These are phyloP conservation scores for Cystofilobasidium ferigula DNA, from an alignment of 768 basidiomycete species.

Conservation along the genomic window DNA sequence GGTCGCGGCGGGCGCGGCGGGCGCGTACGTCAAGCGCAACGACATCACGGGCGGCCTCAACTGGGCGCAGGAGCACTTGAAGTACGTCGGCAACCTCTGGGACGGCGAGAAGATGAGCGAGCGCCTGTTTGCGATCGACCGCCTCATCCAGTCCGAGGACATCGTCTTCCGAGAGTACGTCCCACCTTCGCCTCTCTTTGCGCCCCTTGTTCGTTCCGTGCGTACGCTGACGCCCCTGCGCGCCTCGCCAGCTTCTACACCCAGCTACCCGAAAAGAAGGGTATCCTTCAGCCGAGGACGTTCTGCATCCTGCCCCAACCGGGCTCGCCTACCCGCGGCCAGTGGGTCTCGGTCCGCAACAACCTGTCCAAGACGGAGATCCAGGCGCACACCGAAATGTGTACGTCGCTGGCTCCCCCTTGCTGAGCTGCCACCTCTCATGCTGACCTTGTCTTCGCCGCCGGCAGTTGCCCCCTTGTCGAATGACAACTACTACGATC, in stretches of 20 bases:
- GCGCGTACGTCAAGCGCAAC: constrained; percentile 25
- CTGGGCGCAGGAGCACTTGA: constrained; percentile 59
- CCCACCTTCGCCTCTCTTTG: neutral
- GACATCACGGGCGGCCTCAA: constrained; percentile 9
- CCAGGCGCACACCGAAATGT: constrained; percentile 81
- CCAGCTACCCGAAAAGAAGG: constrained; percentile 58
- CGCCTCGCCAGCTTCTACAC: constrained; percentile 59
- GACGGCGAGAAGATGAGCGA: constrained; percentile 53
- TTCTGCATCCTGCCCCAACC: constrained; percentile 64
- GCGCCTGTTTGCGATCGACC: constrained; percentile 54
- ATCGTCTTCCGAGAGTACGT: constrained; percentile 65
- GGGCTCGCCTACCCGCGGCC: constrained; percentile 40
- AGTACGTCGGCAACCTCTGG: constrained; percentile 78
- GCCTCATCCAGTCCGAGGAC: constrained; percentile 51
- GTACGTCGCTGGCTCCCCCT: constrained; percentile 4
- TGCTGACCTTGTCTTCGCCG: neutral
- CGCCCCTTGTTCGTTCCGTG: neutral
- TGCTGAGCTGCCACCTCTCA: neutral
- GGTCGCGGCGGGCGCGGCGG: constrained; percentile 20
- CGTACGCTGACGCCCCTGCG: constrained; percentile 8
- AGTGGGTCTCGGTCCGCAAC: constrained; percentile 59
- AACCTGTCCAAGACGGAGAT: constrained; percentile 62
- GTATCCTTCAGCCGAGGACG: constrained; percentile 51
- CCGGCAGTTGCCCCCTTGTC: constrained; percentile 19
- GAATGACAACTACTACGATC: constrained; percentile 27